Conservation (phyloP, 139 green algal genomes). For the Yamagishiella unicocca region DNA sequence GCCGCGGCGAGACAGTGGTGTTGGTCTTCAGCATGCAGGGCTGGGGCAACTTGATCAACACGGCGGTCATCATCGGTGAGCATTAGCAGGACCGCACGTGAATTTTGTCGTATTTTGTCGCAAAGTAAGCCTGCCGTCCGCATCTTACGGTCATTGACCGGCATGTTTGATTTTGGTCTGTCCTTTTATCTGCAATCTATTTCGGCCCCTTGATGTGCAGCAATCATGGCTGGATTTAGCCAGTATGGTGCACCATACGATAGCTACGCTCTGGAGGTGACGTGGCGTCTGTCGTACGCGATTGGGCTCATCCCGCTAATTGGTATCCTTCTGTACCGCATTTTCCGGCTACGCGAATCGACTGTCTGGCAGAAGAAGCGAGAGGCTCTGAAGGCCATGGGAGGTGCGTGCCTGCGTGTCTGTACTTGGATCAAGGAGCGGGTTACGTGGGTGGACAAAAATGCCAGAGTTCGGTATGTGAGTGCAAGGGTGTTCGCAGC, state of each 20-base stretch:
- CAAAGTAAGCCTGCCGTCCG: too few relatives aligned
- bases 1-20: constrained; percentile 66
- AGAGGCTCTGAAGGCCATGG: constrained; percentile 40
- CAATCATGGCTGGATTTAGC: constrained; percentile 36
- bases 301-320: constrained; percentile 41
- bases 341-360: constrained; percentile 30
- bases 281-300: constrained; percentile 48
- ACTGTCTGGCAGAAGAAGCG: constrained; percentile 38
- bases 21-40: constrained; percentile 69
- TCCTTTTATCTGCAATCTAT: neutral
- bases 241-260: constrained; percentile 15
- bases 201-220: neutral
- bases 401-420: too few relatives aligned
- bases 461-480: too few relatives aligned
- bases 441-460: too few relatives aligned
- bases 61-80: constrained; percentile 36
- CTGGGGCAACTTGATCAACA: constrained; percentile 67
- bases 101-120: too few relatives aligned
- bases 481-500: too few relatives aligned
- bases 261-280: constrained; percentile 21
- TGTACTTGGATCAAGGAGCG: too few relatives aligned
- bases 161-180: too few relatives aligned
- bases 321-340: constrained; percentile 36
- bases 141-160: too few relatives aligned
- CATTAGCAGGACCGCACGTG: too few relatives aligned